Base-by-base conservation (phyloP, 257 asterid genomes). In the Rauvolfia tetraphylla region DNA sequence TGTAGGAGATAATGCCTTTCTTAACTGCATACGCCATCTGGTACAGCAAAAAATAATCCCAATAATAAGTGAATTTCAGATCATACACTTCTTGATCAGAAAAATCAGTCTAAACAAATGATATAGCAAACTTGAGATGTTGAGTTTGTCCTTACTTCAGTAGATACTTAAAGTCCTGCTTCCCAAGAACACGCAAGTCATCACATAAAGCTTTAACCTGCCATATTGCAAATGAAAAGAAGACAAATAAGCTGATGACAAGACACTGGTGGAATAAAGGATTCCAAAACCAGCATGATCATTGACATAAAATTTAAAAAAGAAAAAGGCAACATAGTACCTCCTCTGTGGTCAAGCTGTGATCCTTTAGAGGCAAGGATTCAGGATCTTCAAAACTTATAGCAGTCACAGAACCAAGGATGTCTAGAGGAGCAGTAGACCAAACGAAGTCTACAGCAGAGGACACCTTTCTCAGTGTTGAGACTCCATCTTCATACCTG, bases 401-500 rank as follows among this genome's bases (percentile, higher is more conserved):
- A 72, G 95, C 77, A 81, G 95, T 74, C 57, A 90, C 92, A 9
- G 98, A 85, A 67, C 99, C 98, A 58, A 91, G 97, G 68, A 93
- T 74, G 25, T 93, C 95, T 72, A 91, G 91, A 69, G 97, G 95
- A 41, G 85, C 29, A 27, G 86, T 92, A 12, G 93, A 90, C 91
- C 88, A 89, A 68, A 95, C 81, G 81, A 95, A 95, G 71, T 91
- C 92, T 27, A 91, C 86, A 56, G 97, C 99, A 34, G 92, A 76
- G 80, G 85, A 85, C 71, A 86, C 85, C 86, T 93, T 95, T 79
- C 96, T 86, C 86, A 88, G 76, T 17, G 86, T 87, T 71, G 97
- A 88, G 78, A 82, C 92, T 49, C 98, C 99, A 66, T 95, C 97
- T 83, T 95, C 99, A 42, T 95, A 95, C 75, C 99, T 95, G 84